Evolutionary conservation across 176 grass and related monocot genomes (phyloP).

Genomic region (Eremochloa ophiuroides): DNA sequence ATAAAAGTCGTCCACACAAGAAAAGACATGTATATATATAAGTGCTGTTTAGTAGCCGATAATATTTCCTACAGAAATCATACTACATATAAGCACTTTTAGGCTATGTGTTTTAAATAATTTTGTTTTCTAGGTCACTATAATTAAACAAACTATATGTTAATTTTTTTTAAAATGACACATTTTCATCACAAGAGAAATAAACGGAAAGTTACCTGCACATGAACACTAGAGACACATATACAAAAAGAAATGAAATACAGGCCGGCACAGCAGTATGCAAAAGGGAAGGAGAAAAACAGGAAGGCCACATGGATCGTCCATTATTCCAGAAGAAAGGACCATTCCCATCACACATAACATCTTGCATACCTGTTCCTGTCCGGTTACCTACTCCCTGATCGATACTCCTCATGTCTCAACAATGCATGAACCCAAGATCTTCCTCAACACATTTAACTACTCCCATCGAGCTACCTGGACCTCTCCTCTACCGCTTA

Average conservation of each 20-base stretch:
- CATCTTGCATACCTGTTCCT: slow-evolving; percentile 40
- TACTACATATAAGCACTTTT: neutral
- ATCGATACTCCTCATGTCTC: slow-evolving; percentile 16
- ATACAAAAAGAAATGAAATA: neutral
- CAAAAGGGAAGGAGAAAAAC: neutral
- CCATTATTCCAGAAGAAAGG: slow-evolving; percentile 26
- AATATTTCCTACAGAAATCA: neutral
- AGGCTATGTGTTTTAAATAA: neutral
- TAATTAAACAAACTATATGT: neutral
- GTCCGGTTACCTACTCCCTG: slow-evolving; percentile 58
- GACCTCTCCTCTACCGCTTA: no score
- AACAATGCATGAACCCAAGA: slow-evolving; percentile 15
- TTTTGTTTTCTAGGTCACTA: neutral
- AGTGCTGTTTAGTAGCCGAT: neutral
- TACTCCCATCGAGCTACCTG: no score
- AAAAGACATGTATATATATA: slow-evolving; percentile 11
- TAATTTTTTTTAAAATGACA: neutral
- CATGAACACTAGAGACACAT: no score
- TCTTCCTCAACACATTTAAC: slow-evolving; percentile 2
- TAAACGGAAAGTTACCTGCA: no score
- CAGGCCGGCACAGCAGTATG: slow-evolving; percentile 6
- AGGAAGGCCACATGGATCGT: neutral
- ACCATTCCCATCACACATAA: slow-evolving; percentile 53
- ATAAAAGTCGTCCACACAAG: slow-evolving; percentile 10
- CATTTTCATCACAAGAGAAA: neutral